Evolutionary conservation across 805 yeast genomes (phyloP), one percentile per base, ranked within the genome.

Genomic region (Nakazawaea pomicola): DNA sequence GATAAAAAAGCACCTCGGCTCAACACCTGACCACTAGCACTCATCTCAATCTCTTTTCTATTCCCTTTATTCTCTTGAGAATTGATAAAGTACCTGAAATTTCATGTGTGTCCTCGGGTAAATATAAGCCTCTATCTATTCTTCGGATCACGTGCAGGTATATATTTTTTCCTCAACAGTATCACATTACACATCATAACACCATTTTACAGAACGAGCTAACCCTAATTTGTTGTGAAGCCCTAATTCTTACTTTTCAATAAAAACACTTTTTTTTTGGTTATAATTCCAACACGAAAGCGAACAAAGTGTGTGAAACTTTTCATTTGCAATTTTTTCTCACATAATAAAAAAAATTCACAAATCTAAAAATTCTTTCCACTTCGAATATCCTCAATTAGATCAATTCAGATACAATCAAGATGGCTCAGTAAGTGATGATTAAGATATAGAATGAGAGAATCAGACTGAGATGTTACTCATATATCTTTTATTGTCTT

Each of bases 1-100:
- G 55, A 48, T 15, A 56, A 44, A 30, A 41, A 49, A 17, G 47
- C 56, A 6, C 62, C 62, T 27, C 64, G 52, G 15, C 45, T 35
- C 18, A 43, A 35, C 7, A 53, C 56, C 4, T 35, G 49, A 14
- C 49, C 44, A 11, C 49, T 52, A 9, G 47, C 54, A 44, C 59
- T 54, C 60, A 55, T 55, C 9, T 1, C 16, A 9, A 10, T 14
- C 9, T 9, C 17, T 23, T 4, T 14, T 10, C 9, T 21, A 4
- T 3, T 28, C 30, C 7, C 30, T 28, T 9, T 28, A 12, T 28
- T 5, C 4, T 12, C 30, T 28, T 16, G 16, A 28, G 28, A 21
- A 15, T 20, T 11, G 14, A 15, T 12, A n/a, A 32, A 32, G 18
- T 32, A n/a, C n/a, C 12, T 31, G 19, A 31, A 31, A 31, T 31